phyloP scores from a whole-genome alignment of 257 asterid genomes.

The Solanum ossicruentum region DNA sequence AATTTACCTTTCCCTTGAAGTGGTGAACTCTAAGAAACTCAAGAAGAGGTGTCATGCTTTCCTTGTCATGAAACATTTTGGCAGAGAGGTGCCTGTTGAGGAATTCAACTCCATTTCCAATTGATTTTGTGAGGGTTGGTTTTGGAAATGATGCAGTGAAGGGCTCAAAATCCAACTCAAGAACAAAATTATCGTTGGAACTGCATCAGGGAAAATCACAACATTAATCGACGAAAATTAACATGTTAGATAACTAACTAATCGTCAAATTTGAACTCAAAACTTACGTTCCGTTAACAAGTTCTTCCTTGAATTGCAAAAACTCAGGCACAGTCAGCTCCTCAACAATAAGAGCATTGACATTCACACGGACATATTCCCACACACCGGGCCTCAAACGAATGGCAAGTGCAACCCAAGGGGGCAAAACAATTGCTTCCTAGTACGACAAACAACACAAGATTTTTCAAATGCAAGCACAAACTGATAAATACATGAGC shows the following conservation, averaged over 20 bases:
- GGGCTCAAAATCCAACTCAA: constrained; percentile 93
- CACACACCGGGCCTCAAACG: constrained; percentile 94
- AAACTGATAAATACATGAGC: not conserved
- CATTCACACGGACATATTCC: constrained; percentile 78
- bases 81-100: constrained; percentile 96
- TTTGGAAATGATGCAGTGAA: constrained; percentile 81
- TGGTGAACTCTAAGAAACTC: constrained; percentile 71
- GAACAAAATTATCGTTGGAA: constrained; percentile 61
- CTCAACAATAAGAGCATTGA: constrained; percentile 52
- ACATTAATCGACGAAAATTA: not conserved
- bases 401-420: constrained; percentile 94
- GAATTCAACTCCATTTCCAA: constrained; percentile 96
- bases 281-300: constrained; percentile 68
- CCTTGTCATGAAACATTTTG: constrained; percentile 90
- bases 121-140: constrained; percentile 88
- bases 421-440: constrained; percentile 87
- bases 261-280: not conserved
- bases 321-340: constrained; percentile 76
- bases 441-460: not conserved
- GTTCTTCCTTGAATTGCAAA: constrained; percentile 82
- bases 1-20: constrained; percentile 69
- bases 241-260: not conserved
- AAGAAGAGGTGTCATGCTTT: constrained; percentile 87
- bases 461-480: not conserved
- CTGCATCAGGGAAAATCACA: constrained; percentile 27